These are phyloP conservation scores for Gardenia jasminoides DNA, from an alignment of 257 asterid genomes.

Conservation along the genomic window DNA sequence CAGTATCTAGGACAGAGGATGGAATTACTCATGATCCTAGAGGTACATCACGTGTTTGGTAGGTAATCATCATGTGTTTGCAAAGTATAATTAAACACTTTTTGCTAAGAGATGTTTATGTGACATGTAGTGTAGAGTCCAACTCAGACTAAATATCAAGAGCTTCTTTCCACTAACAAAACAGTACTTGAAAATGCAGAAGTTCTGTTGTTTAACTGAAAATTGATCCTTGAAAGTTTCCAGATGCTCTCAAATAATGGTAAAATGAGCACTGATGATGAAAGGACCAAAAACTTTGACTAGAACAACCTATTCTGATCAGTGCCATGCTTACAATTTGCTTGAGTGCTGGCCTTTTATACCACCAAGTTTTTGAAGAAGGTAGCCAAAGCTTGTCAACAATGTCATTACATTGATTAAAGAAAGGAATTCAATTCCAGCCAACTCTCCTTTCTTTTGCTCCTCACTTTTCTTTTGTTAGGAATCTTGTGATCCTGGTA, in stretches of 20 bases:
- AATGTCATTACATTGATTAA: background rate
- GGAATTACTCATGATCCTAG: too few species aligned
- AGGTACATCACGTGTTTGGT: too few species aligned
- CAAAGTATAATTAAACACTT: background rate
- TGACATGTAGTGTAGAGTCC: background rate
- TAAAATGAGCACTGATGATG: too few species aligned
- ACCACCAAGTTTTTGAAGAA: background rate
- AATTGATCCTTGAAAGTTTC: background rate
- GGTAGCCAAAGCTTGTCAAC: background rate
- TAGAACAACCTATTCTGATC: background rate
- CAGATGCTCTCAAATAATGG: background rate
- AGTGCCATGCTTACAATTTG: background rate
- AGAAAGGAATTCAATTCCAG: conserved; percentile 9
- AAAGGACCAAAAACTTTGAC: background rate
- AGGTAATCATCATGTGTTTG: too few species aligned
- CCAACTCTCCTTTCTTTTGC: background rate
- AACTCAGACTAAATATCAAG: too few species aligned
- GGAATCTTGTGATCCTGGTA: background rate
- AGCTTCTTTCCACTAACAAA: too few species aligned
- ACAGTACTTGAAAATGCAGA: too few species aligned
- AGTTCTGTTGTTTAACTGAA: background rate
- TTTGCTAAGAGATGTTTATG: background rate
- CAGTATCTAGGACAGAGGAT: too few species aligned
- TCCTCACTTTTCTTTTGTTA: background rate
- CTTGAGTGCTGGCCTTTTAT: background rate